These are phyloP conservation scores for Penicillium sp. DNA, from an alignment of 2,329 filamentous ascomycete species.

Conservation along the genomic window DNA sequence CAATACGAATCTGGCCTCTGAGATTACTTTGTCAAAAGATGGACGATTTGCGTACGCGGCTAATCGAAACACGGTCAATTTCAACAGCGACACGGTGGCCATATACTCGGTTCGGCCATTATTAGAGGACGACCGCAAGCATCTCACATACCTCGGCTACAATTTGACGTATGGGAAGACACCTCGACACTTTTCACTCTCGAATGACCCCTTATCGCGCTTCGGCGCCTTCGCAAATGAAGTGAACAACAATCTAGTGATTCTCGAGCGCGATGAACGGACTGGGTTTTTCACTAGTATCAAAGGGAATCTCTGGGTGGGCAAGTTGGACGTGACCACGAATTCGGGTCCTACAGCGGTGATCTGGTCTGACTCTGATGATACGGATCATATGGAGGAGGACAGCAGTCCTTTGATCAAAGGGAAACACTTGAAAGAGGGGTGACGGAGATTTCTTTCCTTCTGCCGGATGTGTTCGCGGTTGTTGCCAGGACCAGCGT, in stretches of 20 bases:
- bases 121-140: not conserved
- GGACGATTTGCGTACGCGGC: not conserved
- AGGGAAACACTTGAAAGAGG: no score
- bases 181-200: not conserved
- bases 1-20: not conserved
- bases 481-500: no score
- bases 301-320: not conserved
- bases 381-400: no score
- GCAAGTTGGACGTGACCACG: not conserved
- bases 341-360: not conserved
- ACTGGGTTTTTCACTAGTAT: not conserved
- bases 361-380: not conserved
- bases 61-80: not conserved
- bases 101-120: not conserved
- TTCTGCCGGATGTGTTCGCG: no score
- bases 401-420: no score
- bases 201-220: not conserved
- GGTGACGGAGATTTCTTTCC: no score
- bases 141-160: not conserved
- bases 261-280: not conserved
- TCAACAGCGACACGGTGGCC: not conserved
- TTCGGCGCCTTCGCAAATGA: not conserved
- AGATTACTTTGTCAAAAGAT: not conserved
- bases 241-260: not conserved
- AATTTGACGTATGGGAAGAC: not conserved